Percentiles rank a stretch among this genome's conserved stretches.
Evolutionary conservation across 2,329 filamentous ascomycete species (phyloP).

Genomic region (Calonectria henricotiae): DNA sequence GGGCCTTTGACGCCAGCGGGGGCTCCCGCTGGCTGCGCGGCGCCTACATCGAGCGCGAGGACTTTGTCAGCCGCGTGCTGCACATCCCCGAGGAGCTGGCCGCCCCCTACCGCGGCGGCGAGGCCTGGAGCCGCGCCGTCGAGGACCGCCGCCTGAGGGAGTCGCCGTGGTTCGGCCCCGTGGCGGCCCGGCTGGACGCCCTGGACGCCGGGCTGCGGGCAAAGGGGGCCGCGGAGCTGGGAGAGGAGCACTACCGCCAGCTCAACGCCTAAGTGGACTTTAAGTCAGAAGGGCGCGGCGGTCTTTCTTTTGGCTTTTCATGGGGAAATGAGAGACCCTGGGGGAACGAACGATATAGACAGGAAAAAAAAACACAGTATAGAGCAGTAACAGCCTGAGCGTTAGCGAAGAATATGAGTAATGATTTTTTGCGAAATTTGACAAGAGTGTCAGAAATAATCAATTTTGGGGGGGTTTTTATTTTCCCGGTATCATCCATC

Average conservation of each 20-base stretch:
- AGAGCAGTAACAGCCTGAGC: conserved; percentile 21
- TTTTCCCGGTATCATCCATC: conserved; percentile 34
- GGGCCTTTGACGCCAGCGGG: conserved; percentile 77
- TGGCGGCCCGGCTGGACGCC: conserved; percentile 35
- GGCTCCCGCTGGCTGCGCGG: conserved; percentile 89
- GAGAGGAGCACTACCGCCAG: conserved; percentile 41
- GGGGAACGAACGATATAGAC: not conserved
- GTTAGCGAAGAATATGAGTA: conserved; percentile 33
- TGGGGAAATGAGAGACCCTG: not conserved
- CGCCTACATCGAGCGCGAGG: conserved; percentile 79
- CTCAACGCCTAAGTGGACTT: conserved; percentile 36
- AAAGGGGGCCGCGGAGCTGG: conserved; percentile 46
- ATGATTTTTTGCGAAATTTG: conserved; percentile 20
- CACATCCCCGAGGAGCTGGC: conserved; percentile 54
- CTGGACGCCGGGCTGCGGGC: conserved; percentile 39
- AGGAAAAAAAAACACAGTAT: not conserved
- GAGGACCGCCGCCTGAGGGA: conserved; percentile 51
- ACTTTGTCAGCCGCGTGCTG: conserved; percentile 60
- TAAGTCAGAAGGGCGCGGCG: too few relatives aligned
- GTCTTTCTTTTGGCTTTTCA: not conserved
- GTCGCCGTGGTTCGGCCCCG: conserved; percentile 52
- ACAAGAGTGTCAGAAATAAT: not conserved
- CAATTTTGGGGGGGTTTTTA: not conserved
- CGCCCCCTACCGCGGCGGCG: conserved; percentile 46
- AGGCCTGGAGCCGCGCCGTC: conserved; percentile 48